Conservation (phyloP, 306 rosid genomes). For the Canavalia ensiformis region DNA sequence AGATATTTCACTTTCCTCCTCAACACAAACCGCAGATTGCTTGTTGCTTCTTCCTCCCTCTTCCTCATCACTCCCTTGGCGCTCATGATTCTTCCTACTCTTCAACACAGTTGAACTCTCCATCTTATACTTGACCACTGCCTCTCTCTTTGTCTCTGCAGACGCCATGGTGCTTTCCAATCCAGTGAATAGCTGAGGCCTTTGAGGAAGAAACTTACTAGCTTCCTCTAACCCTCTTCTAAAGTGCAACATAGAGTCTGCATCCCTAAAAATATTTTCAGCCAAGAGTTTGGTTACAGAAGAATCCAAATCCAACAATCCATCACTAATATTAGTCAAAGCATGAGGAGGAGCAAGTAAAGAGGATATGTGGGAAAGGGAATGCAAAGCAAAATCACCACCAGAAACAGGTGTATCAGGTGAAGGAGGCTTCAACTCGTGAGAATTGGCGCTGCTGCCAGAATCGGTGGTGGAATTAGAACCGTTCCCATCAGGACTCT, state of each 20-base stretch:
- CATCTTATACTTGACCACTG: conserved; percentile 9
- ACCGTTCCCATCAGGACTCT: conserved; percentile 43
- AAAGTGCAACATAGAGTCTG: conserved; percentile 72
- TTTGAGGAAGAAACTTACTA: conserved; percentile 82
- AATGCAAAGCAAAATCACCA: conserved; percentile 36
- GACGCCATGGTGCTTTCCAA: conserved; percentile 44
- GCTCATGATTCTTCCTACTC: conserved; percentile 64
- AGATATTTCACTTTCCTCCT: conserved; percentile 64
- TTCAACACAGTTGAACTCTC: conserved; percentile 49
- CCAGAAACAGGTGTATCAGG: conserved; percentile 50
- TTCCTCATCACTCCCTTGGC: conserved; percentile 47
- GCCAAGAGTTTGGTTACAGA: conserved; percentile 63
- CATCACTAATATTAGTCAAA: conserved; percentile 51
- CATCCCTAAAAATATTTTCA: conserved; percentile 71
- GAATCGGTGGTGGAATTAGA: conserved; percentile 35
- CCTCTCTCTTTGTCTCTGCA: conserved; percentile 42
- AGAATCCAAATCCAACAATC: conserved; percentile 54
- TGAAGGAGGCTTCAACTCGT: conserved; percentile 54
- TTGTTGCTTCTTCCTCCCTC: conserved; percentile 67
- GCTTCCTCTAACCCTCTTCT: conserved; percentile 89
- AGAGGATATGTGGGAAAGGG: conserved; percentile 41
- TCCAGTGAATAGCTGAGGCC: conserved; percentile 56
- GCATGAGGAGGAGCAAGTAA: conserved; percentile 30
- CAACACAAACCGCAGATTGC: conserved; percentile 57
- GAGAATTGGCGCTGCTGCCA: conserved; percentile 37